Percentiles rank a stretch among this genome's conserved stretches.
phyloP scores from a whole-genome alignment of 805 yeast species.

The Yarrowia sp. region DNA sequence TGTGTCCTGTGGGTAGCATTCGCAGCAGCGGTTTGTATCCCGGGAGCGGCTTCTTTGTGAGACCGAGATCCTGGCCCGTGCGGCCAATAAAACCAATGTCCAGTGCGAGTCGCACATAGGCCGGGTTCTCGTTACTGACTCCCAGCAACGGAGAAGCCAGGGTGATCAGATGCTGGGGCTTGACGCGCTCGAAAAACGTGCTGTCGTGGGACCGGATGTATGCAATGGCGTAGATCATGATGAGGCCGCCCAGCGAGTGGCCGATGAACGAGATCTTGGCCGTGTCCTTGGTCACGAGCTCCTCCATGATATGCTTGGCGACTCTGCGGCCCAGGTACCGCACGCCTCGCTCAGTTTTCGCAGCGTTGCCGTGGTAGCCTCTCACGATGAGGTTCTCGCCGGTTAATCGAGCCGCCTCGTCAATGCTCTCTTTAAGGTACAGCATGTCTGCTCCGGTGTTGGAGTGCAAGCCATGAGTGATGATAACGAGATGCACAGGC shows the following conservation, averaged over 20 bases:
- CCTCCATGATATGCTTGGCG: slow-evolving; percentile 66
- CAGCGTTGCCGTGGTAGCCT: slow-evolving; percentile 79
- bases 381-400: slow-evolving; percentile 72
- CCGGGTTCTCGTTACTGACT: slow-evolving; percentile 81
- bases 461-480: slow-evolving; percentile 92
- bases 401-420: slow-evolving; percentile 44
- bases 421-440: slow-evolving; percentile 77
- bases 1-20: slow-evolving; percentile 72
- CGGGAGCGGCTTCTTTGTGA: slow-evolving; percentile 45
- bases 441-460: slow-evolving; percentile 89
- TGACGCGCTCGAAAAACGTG: slow-evolving; percentile 57
- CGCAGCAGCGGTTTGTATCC: slow-evolving; percentile 62
- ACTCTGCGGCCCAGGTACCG: slow-evolving; percentile 78
- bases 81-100: slow-evolving; percentile 88
- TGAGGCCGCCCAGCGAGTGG: slow-evolving; percentile 91
- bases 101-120: slow-evolving; percentile 76
- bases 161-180: slow-evolving; percentile 76
- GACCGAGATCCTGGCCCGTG: slow-evolving; percentile 87
- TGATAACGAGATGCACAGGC: slow-evolving; percentile 77
- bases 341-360: slow-evolving; percentile 86
- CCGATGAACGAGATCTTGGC: slow-evolving; percentile 79
- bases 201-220: slow-evolving; percentile 65
- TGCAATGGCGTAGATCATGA: slow-evolving; percentile 87
- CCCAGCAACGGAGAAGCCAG: slow-evolving; percentile 90
- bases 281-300: slow-evolving; percentile 49